Base-by-base conservation (phyloP, 352 stramenopile genomes). In the Globisporangium okanoganense region DNA sequence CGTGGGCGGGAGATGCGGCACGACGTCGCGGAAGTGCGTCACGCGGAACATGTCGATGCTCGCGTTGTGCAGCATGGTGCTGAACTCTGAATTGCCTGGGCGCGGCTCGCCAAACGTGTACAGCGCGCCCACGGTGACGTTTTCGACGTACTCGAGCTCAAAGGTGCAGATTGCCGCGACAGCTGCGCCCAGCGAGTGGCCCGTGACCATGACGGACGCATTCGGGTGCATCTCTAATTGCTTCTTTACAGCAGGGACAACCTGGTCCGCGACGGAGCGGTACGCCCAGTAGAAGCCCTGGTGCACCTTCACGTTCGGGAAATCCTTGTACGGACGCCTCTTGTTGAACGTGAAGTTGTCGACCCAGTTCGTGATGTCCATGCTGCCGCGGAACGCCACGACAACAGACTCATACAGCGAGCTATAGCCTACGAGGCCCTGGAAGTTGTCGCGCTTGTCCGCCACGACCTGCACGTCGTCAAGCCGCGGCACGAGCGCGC, bases 281-380 rank as follows among this genome's bases (percentile, higher is more conserved):
- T 90, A 95, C 20, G 83, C 81, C 81, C 80, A 92, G 58, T 88
- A 94, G 58, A 95, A 95, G 5, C 86, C 86, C 27, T 83, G 49
- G 67, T 95, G 86, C 27, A 95, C 82, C 27, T 67, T 56, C 2
- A 88, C 86, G 12, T 71, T 58, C 1, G 84, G 86, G 52, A 79
- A 88, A n/a, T 81, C 24, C 2, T 48, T 36, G 65, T 92, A 95
- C 33, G 77, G 76, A 9, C 73, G 72, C 62, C 70, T 82, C 69
- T 95, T 91, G 56, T 89, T 61, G 51, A 94, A 91, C 12, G 84
- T 90, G 59, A 95, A 73, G 59, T 95, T 94, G 62, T 93, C 79
- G 60, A 95, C 71, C 86, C 86, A 95, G 61, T 95, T 95, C 9
- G 54, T 71, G 38, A 94, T 58, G 70, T 95, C 81, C 72, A 92